phyloP scores from a whole-genome alignment of 257 asterid species.

The Solanum paucissectum region DNA sequence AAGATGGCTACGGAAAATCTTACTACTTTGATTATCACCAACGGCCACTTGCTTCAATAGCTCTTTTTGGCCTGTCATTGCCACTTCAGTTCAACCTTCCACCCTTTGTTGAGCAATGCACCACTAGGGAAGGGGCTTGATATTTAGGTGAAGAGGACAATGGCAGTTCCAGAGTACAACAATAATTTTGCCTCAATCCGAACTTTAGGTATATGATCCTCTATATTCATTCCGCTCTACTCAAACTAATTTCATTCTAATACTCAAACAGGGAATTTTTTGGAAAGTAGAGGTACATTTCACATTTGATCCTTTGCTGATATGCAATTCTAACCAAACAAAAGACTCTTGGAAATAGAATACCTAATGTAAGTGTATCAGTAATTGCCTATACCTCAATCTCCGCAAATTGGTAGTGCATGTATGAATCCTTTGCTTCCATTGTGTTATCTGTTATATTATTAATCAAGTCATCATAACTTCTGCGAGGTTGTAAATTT shows the following conservation, averaged over 20 bases:
- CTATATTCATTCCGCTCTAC: background rate
- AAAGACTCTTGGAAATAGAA: background rate
- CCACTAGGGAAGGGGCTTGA: background rate
- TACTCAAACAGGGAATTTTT: background rate
- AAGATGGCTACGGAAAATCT: background rate
- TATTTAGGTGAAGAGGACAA: background rate
- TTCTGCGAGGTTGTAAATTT: background rate
- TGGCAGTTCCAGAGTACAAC: background rate
- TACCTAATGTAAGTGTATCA: background rate
- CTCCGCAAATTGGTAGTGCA: background rate
- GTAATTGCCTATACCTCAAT: background rate
- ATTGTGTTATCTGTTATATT: background rate
- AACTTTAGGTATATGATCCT: background rate
- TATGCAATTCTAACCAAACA: background rate
- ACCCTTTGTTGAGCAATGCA: background rate
- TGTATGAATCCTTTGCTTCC: background rate
- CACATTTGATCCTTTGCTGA: background rate
- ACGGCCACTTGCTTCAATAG: background rate
- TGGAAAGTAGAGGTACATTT: background rate
- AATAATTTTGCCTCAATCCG: background rate
- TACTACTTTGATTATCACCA: background rate
- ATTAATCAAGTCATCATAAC: background rate
- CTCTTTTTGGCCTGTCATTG: background rate
- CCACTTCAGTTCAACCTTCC: background rate
- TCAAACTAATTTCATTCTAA: background rate